These are phyloP conservation scores for Malus hybrid DNA, from an alignment of 331 rosid species.

Conservation along the genomic window DNA sequence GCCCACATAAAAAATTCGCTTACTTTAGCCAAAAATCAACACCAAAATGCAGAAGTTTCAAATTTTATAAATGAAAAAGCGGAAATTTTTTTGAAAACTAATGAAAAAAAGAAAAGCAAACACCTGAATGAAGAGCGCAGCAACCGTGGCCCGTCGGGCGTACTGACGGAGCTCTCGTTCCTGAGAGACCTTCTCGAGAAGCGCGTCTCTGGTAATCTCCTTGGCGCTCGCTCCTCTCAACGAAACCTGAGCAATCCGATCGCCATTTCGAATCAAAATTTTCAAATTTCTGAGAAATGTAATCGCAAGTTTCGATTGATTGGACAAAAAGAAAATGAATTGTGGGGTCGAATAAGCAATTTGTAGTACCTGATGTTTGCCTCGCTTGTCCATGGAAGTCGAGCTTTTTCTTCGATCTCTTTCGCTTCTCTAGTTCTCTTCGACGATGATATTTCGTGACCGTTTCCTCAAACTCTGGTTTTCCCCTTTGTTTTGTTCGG, in stretches of 20 bases:
- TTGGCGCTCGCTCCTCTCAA: constrained; percentile 91
- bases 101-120: neutral
- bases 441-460: constrained; percentile 4
- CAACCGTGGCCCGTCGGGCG: constrained; percentile 77
- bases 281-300: neutral
- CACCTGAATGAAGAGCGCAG: constrained; percentile 91
- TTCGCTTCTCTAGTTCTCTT: constrained; percentile 3
- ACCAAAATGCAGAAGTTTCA: neutral
- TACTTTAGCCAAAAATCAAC: neutral
- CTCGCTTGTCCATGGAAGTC: constrained; percentile 66
- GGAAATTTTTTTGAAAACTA: no score
- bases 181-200: constrained; percentile 72
- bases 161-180: constrained; percentile 86
- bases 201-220: constrained; percentile 91
- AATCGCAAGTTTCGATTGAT: neutral
- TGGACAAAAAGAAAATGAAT: neutral
- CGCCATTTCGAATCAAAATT: neutral
- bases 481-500: neutral
- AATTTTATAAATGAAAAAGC: neutral
- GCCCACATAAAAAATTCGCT: neutral
- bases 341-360: neutral
- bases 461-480: neutral
- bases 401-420: constrained; percentile 11
- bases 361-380: constrained; percentile 62
- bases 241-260: constrained; percentile 52